A percentile compares a stretch with the other conserved stretches of the same genome.
Evolutionary conservation across 805 yeast species (phyloP).

Genomic region (Yarrowia keelungensis): DNA sequence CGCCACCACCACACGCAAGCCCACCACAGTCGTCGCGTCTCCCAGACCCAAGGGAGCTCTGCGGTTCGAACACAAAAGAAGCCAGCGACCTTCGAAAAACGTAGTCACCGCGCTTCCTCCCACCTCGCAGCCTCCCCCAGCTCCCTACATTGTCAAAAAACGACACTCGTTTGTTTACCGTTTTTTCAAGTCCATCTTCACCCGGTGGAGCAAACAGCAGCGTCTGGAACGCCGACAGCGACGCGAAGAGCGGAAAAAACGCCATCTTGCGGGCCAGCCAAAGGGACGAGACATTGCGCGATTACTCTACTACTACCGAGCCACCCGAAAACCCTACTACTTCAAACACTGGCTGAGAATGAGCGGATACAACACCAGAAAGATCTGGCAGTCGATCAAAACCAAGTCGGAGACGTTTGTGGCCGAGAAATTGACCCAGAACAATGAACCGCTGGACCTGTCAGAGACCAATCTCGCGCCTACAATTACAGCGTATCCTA

Average conservation of each 20-base stretch:
- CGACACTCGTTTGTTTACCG: constrained; percentile 38
- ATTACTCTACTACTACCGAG: constrained; percentile 36
- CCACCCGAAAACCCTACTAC: constrained; percentile 33
- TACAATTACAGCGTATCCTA: constrained; percentile 53
- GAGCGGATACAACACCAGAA: constrained; percentile 35
- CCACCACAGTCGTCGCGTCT: constrained; percentile 23
- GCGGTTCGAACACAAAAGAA: constrained; percentile 19
- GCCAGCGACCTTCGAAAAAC: neutral
- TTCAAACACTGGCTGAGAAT: constrained; percentile 34
- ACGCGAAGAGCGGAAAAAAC: neutral
- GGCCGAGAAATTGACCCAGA: constrained; percentile 64
- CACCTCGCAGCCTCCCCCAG: neutral
- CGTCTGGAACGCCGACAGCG: constrained; percentile 2
- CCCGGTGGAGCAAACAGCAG: constrained; percentile 27
- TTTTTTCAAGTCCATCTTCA: constrained; percentile 33
- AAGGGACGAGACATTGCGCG: constrained; percentile 22
- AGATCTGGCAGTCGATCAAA: constrained; percentile 35
- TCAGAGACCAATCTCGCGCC: constrained; percentile 14
- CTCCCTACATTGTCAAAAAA: constrained; percentile 22
- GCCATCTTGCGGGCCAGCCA: neutral
- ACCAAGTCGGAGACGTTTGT: constrained; percentile 44
- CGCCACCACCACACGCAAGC: constrained; percentile 37
- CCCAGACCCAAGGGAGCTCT: constrained; percentile 22
- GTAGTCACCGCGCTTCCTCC: neutral
- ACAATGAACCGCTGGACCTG: constrained; percentile 23